phyloP scores from a whole-genome alignment of 345 rosid genomes.

The Kernera saxatilis region DNA sequence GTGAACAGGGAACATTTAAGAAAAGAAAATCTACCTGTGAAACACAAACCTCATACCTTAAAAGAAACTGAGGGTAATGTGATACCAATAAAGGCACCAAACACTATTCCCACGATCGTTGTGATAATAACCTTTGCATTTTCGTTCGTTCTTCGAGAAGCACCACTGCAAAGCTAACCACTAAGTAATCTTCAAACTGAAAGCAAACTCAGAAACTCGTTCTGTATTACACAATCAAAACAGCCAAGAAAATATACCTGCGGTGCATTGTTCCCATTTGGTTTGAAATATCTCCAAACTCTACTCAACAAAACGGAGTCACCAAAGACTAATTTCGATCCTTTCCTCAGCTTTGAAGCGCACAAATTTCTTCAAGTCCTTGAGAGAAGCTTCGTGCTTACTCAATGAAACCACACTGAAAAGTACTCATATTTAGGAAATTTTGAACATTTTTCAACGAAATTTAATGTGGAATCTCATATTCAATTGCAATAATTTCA shows the following conservation, averaged over 20 bases:
- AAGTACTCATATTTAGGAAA: no score
- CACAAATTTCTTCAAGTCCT: not conserved
- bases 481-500: no score
- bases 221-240: not conserved
- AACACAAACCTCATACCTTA: conserved; percentile 42
- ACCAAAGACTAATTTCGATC: conserved; percentile 9
- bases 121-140: conserved; percentile 44
- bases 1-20: not conserved
- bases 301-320: no score
- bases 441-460: no score
- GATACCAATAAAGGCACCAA: conserved; percentile 68
- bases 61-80: conserved; percentile 59
- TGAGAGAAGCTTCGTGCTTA: not conserved
- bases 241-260: conserved; percentile 36
- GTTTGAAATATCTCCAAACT: conserved; percentile 3
- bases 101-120: conserved; percentile 49
- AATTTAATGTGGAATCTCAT: no score
- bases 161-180: conserved; percentile 49
- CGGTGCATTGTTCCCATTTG: conserved; percentile 52
- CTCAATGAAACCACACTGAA: not conserved
- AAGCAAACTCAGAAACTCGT: not conserved
- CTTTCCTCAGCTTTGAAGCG: not conserved
- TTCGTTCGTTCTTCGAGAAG: conserved; percentile 49
- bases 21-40: not conserved
- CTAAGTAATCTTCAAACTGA: conserved; percentile 14